Percentiles rank a stretch among this genome's conserved stretches.
Conservation (phyloP, 768 basidiomycete species). For the Rhodosporidiobolus sp. region DNA sequence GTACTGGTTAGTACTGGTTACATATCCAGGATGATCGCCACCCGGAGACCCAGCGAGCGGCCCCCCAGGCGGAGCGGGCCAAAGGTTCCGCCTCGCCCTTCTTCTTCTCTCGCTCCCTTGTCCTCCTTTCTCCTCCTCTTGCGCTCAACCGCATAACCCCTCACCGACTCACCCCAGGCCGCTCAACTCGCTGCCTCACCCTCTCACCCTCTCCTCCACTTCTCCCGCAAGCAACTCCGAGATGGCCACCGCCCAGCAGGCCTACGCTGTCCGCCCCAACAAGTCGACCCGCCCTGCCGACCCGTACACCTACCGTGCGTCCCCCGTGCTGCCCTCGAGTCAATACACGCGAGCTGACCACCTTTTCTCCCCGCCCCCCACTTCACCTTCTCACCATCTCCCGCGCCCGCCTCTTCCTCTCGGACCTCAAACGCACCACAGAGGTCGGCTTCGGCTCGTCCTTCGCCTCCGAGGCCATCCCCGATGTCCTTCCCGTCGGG, state of each 20-base stretch:
- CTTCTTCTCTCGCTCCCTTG: background rate
- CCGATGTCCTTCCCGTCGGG: slow-evolving; percentile 58
- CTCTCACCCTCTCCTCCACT: background rate
- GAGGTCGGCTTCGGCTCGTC: slow-evolving; percentile 60
- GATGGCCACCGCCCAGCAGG: slow-evolving; percentile 36
- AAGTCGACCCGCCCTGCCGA: slow-evolving; percentile 50
- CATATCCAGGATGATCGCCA: too few relatives aligned
- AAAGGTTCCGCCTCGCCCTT: background rate
- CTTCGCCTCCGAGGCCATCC: slow-evolving; percentile 53
- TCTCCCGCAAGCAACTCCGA: background rate
- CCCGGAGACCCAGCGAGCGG: too few relatives aligned
- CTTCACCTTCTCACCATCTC: too few relatives aligned
- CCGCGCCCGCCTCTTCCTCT: too few relatives aligned
- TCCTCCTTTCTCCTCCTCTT: background rate
- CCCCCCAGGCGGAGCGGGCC: too few relatives aligned
- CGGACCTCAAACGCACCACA: too few relatives aligned
- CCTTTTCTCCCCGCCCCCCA: too few relatives aligned
- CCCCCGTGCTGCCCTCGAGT: too few relatives aligned
- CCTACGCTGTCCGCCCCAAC: slow-evolving; percentile 23
- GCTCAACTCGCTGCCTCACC: background rate
- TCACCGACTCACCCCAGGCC: background rate
- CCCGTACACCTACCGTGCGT: slow-evolving; percentile 56
- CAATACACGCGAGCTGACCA: too few relatives aligned
- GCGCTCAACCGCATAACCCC: background rate
- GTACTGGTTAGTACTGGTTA: too few relatives aligned